Conservation (phyloP, 805 yeast genomes). For the Sugiyamaella floridensis region DNA sequence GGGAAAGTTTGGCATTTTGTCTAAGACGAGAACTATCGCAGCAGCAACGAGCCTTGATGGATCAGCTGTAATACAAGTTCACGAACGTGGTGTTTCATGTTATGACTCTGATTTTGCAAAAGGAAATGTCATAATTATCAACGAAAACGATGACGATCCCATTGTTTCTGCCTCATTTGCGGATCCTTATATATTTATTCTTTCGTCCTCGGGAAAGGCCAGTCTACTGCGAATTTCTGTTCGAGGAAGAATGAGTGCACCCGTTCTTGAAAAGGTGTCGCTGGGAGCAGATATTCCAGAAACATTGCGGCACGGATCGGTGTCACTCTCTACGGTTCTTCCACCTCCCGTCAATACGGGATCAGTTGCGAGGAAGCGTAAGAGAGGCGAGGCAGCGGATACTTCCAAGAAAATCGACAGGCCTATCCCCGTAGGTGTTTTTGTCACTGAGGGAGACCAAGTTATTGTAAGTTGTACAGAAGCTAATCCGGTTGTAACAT, state of each 20-base stretch:
- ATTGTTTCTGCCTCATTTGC: constrained; percentile 22
- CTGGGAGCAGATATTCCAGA: constrained; percentile 1
- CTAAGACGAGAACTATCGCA: constrained; percentile 56
- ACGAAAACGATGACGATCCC: constrained; percentile 3
- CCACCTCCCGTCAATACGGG: not conserved
- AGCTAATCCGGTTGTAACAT: not conserved
- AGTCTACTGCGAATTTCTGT: constrained; percentile 1
- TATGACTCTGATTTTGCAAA: constrained; percentile 31
- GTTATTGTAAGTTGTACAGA: not conserved
- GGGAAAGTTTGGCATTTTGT: constrained; percentile 44
- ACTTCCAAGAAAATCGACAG: not conserved
- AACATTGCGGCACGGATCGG: not conserved
- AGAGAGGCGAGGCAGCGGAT: not conserved
- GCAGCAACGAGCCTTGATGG: constrained; percentile 54
- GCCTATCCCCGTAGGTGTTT: not conserved
- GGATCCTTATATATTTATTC: constrained; percentile 20
- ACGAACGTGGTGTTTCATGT: constrained; percentile 55
- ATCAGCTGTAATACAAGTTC: constrained; percentile 64
- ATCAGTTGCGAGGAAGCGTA: not conserved
- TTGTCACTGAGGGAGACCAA: constrained; percentile 2
- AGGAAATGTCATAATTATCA: constrained; percentile 1
- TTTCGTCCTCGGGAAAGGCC: constrained; percentile 22
- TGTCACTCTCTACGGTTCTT: constrained; percentile 1
- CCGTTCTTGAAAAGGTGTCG: constrained; percentile 3
- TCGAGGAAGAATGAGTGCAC: constrained; percentile 2